Evolutionary conservation across 2,329 filamentous ascomycete genomes (phyloP).

Genomic region (Paracorniculantispora psalliotae): DNA sequence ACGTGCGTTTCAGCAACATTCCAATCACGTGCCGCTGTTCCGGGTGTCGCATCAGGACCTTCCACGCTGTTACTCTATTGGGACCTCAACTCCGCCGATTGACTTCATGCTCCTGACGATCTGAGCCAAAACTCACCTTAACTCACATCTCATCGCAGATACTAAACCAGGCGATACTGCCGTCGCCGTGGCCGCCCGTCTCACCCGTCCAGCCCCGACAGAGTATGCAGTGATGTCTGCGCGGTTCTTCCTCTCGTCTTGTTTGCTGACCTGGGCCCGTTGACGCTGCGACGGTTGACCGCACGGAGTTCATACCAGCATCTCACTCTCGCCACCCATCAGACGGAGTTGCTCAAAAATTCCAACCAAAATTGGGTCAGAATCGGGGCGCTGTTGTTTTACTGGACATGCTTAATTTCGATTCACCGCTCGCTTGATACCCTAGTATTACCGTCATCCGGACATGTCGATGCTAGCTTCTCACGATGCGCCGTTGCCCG

Average conservation of each 20-base stretch:
- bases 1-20: neutral
- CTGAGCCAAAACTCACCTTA: neutral
- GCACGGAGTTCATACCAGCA: neutral
- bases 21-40: neutral
- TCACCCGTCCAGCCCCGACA: neutral
- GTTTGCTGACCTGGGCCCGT: neutral
- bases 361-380: neutral
- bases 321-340: neutral
- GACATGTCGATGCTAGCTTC: neutral
- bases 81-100: neutral
- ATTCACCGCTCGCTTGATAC: neutral
- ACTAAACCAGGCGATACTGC: neutral
- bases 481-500: neutral
- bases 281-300: neutral
- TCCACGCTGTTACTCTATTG: neutral
- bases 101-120: neutral
- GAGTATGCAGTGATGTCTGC: neutral
- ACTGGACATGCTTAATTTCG: neutral
- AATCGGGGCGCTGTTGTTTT: neutral
- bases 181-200: neutral
- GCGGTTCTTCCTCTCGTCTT: neutral
- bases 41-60: neutral
- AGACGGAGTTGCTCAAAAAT: conserved; percentile 1
- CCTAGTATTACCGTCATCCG: neutral
- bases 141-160: neutral